These are phyloP conservation scores for Cavenderia fasciculata DNA, from an alignment of 78 protist genomes.

Conservation along the genomic window DNA sequence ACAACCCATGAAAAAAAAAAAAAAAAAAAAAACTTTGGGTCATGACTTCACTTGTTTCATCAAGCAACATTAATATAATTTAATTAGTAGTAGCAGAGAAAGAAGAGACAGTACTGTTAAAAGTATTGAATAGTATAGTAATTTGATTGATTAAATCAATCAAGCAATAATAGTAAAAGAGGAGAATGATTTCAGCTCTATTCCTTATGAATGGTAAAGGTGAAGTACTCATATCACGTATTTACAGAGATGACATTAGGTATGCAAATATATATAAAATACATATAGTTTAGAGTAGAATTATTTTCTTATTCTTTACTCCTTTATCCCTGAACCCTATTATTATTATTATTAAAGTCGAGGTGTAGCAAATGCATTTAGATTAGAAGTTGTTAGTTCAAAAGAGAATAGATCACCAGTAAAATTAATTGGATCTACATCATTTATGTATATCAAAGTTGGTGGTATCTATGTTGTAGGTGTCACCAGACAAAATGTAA, in stretches of 20 bases:
- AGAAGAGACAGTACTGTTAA: no score
- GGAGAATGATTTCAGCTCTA: conserved; percentile 89
- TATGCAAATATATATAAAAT: background rate
- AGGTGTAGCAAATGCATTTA: conserved; percentile 89
- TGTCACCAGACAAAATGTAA: conserved; percentile 90
- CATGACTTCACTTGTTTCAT: background rate
- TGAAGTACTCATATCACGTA: conserved; percentile 90
- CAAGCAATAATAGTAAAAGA: no score
- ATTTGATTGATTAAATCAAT: no score
- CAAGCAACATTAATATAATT: background rate
- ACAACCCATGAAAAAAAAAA: background rate
- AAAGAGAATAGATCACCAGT: conserved; percentile 89
- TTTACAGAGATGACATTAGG: conserved; percentile 91
- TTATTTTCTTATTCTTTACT: background rate
- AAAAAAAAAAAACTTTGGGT: background rate
- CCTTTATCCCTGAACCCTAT: background rate
- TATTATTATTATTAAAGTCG: conserved; percentile 45
- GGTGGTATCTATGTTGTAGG: conserved; percentile 91
- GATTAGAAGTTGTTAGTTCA: conserved; percentile 82
- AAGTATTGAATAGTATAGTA: background rate
- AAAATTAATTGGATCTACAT: conserved; percentile 80
- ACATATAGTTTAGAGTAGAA: background rate
- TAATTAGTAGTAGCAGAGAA: background rate
- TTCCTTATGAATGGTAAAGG: conserved; percentile 92
- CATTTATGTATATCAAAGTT: conserved; percentile 87